Conservation (phyloP, 2,329 filamentous ascomycete species). For the Penicillium brevicompactum region DNA sequence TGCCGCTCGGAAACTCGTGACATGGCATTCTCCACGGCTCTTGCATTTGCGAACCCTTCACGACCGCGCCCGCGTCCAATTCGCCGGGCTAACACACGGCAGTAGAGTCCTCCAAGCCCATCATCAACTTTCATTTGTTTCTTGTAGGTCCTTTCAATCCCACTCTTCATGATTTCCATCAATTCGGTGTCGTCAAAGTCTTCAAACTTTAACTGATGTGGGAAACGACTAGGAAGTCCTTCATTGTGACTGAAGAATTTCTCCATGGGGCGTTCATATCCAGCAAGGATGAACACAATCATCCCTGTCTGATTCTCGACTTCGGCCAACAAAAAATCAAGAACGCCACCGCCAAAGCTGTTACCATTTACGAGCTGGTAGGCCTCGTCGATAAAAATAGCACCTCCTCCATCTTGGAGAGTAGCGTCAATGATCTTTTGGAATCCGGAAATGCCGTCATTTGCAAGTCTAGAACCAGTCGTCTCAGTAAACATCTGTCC, state of each 20-base stretch:
- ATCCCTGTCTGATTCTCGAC: conserved; percentile 72
- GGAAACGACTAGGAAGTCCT: conserved; percentile 70
- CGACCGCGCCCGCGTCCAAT: conserved; percentile 64
- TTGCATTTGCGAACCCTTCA: conserved; percentile 73
- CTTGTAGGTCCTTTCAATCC: conserved; percentile 58
- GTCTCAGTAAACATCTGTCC: conserved; percentile 66
- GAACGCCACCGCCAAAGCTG: conserved; percentile 59
- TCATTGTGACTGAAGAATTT: conserved; percentile 74
- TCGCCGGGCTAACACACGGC: conserved; percentile 63
- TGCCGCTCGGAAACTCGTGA: conserved; percentile 60
- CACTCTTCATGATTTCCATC: conserved; percentile 59
- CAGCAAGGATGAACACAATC: conserved; percentile 71
- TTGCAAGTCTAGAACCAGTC: conserved; percentile 67
- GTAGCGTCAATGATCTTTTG: conserved; percentile 61
- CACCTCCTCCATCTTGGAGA: conserved; percentile 63
- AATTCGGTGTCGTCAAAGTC: conserved; percentile 71
- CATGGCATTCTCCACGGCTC: conserved; percentile 66
- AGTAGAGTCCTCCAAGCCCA: conserved; percentile 62
- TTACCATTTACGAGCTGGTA: conserved; percentile 68
- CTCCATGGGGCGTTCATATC: conserved; percentile 76
- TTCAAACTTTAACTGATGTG: conserved; percentile 64
- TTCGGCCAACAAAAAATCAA: conserved; percentile 72
- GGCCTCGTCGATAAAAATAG: conserved; percentile 76
- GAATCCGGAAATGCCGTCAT: conserved; percentile 60
- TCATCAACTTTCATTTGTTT: conserved; percentile 62